Conservation (phyloP, 352 stramenopile genomes). For the Pythium pyrilobum region DNA sequence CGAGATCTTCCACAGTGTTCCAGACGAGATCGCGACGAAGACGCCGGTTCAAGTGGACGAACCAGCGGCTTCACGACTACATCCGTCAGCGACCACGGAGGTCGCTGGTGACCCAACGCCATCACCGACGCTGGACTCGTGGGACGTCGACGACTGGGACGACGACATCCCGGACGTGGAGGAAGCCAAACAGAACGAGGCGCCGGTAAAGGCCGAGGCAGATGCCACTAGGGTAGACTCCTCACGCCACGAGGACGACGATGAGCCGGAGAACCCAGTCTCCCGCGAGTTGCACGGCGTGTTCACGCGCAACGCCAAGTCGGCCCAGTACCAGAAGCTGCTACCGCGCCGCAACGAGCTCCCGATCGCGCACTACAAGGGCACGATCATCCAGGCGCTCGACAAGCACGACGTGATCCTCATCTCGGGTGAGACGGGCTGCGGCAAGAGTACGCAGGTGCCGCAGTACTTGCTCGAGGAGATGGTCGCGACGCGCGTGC, state of each 20-base stretch:
- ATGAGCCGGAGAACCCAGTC: background rate
- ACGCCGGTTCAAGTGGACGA: background rate
- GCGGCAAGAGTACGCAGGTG: conserved; percentile 95
- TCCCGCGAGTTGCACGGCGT: conserved; percentile 5
- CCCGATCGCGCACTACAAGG: conserved; percentile 73
- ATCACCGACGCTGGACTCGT: conserved; percentile 31
- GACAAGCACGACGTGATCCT: conserved; percentile 87
- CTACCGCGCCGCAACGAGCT: conserved; percentile 46
- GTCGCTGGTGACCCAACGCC: background rate
- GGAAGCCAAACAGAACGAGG: background rate
- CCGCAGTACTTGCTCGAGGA: conserved; percentile 96
- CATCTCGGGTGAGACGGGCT: conserved; percentile 94
- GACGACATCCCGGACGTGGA: conserved; percentile 37
- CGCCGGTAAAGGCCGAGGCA: background rate
- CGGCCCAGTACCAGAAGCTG: conserved; percentile 22
- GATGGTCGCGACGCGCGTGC: conserved; percentile 49
- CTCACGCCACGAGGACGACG: background rate
- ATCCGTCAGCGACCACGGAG: too few relatives aligned
- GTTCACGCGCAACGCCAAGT: conserved; percentile 7
- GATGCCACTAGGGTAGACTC: background rate
- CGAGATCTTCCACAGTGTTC: conserved; percentile 41
- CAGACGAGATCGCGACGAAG: conserved; percentile 45
- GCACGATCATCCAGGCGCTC: conserved; percentile 79
- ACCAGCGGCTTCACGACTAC: too few relatives aligned
- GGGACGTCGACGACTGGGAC: conserved; percentile 75